These are phyloP conservation scores for Dothideomycetidae sp. DNA, from an alignment of 2,329 filamentous ascomycete species.

Conservation along the genomic window DNA sequence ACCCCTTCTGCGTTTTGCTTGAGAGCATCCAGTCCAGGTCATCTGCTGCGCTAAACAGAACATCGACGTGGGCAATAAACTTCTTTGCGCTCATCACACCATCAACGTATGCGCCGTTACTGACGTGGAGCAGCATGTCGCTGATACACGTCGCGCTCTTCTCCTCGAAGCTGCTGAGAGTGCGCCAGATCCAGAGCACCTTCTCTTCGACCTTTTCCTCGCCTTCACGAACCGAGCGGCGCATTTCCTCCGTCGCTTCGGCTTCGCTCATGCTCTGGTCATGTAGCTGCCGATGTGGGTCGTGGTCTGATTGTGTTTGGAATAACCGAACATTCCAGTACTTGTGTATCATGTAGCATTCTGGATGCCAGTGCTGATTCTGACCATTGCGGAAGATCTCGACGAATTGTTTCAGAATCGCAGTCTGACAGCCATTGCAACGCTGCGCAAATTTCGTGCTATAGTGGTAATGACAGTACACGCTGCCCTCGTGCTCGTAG, in stretches of 20 bases:
- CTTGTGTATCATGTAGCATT: slow-evolving; percentile 99
- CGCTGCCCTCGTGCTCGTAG: slow-evolving; percentile 91
- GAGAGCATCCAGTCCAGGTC: slow-evolving; percentile 63
- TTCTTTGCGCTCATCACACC: slow-evolving; percentile 88
- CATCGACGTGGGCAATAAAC: slow-evolving; percentile 91
- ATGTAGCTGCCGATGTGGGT: slow-evolving; percentile 17
- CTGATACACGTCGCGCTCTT: slow-evolving; percentile 96
- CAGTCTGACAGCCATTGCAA: slow-evolving; percentile 92
- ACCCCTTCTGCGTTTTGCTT: slow-evolving; percentile 60
- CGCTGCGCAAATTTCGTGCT: slow-evolving; percentile 92
- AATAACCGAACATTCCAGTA: slow-evolving; percentile 93
- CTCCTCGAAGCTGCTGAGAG: slow-evolving; percentile 91
- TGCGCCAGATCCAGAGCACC: slow-evolving; percentile 96
- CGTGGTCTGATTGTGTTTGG: slow-evolving; percentile 6
- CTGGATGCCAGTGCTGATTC: slow-evolving; percentile 98
- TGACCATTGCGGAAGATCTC: slow-evolving; percentile 96
- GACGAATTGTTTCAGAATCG: slow-evolving; percentile 96
- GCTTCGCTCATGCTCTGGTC: slow-evolving; percentile 25
- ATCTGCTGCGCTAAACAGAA: slow-evolving; percentile 81
- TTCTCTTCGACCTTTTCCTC: slow-evolving; percentile 97
- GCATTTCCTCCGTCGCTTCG: slow-evolving; percentile 51
- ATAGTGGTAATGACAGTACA: slow-evolving; percentile 98
- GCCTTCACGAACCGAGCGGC: slow-evolving; percentile 62
- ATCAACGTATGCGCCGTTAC: slow-evolving; percentile 91
- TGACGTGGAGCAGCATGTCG: slow-evolving; percentile 96